phyloP scores from a whole-genome alignment of 2,329 filamentous ascomycete genomes.

The Basipetospora chlamydospora region DNA sequence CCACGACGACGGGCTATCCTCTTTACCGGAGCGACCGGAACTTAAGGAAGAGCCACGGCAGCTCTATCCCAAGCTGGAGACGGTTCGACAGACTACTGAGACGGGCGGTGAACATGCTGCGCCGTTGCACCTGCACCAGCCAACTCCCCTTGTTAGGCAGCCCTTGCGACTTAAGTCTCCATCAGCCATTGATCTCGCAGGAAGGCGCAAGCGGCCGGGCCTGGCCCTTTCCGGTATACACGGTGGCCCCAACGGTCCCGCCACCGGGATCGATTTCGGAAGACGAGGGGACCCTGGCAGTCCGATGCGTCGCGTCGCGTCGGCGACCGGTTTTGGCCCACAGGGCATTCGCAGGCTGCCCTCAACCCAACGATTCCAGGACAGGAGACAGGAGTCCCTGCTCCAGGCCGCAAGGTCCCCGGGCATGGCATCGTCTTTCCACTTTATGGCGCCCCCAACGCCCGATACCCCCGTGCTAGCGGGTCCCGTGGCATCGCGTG shows the following conservation, averaged over 20 bases:
- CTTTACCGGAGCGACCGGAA: background rate
- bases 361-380: slow-evolving; percentile 21
- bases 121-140: background rate
- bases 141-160: background rate
- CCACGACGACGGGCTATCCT: background rate
- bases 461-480: slow-evolving; percentile 31
- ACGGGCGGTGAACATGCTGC: background rate
- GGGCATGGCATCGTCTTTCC: slow-evolving; percentile 17
- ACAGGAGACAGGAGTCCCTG: slow-evolving; percentile 29
- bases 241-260: slow-evolving; percentile 29
- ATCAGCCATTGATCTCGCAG: slow-evolving; percentile 37
- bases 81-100: background rate
- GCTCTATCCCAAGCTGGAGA: background rate
- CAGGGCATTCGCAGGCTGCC: slow-evolving; percentile 12
- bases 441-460: slow-evolving; percentile 31
- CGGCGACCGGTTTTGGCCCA: slow-evolving; percentile 27
- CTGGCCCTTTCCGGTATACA: slow-evolving; percentile 28
- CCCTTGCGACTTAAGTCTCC: slow-evolving; percentile 29
- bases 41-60: background rate
- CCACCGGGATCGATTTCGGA: slow-evolving; percentile 31
- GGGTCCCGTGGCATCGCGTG: slow-evolving; percentile 21
- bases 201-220: slow-evolving; percentile 32
- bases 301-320: slow-evolving; percentile 39
- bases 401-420: slow-evolving; percentile 29
- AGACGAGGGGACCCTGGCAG: slow-evolving; percentile 28